phyloP scores from a whole-genome alignment of 306 rosid species.

The Dryas alaskensis region DNA sequence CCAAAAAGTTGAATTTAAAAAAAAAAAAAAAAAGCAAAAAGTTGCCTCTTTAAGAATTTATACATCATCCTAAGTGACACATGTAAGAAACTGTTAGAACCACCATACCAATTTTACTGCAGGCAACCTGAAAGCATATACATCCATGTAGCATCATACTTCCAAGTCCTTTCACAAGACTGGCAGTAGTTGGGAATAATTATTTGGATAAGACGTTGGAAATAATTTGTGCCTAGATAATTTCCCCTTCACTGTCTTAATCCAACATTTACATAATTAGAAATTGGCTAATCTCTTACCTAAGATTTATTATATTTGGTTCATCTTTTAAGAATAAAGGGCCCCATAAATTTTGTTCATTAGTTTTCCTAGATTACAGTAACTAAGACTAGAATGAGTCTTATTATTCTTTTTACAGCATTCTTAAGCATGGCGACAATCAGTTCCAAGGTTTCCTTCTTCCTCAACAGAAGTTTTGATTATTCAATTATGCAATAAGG shows the following conservation, averaged over 20 bases:
- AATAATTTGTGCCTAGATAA: neutral
- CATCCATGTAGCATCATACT: neutral
- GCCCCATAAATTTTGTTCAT: neutral
- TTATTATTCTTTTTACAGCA: neutral
- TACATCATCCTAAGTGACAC: neutral
- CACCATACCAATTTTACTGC: neutral
- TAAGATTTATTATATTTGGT: neutral
- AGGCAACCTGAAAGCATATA: neutral
- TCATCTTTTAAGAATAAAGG: neutral
- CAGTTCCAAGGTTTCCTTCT: neutral
- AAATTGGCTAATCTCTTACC: neutral
- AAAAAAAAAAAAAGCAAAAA: no score
- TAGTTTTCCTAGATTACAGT: neutral
- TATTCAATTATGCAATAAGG: neutral
- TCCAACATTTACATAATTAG: neutral
- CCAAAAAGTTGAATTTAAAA: no score
- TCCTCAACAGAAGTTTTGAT: neutral
- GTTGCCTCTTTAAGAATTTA: neutral
- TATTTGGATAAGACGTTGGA: neutral
- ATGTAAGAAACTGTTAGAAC: neutral
- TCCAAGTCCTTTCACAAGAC: neutral
- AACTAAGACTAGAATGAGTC: neutral
- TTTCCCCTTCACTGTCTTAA: neutral
- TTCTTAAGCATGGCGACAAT: neutral
- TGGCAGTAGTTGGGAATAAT: neutral